Evolutionary conservation across 2,329 filamentous ascomycete species (phyloP).

Genomic region (Cladosporium austrohemisphaericum): DNA sequence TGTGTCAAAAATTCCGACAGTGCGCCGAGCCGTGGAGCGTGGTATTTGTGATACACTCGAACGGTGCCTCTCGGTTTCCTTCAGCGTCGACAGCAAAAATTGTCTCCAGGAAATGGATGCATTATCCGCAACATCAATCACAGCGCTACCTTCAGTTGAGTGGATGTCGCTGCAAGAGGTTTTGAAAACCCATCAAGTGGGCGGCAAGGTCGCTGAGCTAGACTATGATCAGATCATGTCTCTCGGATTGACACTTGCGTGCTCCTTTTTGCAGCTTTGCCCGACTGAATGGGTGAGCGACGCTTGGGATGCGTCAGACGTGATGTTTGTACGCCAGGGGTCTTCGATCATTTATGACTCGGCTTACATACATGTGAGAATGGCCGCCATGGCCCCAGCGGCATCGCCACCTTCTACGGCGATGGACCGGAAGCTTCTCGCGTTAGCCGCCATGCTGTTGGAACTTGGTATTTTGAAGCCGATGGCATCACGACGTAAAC

Average conservation of each 20-base stretch:
- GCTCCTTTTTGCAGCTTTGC: not conserved
- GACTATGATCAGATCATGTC: not conserved
- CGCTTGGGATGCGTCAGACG: not conserved
- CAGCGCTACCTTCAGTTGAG: not conserved
- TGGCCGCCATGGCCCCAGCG: too few relatives aligned
- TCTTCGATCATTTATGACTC: not conserved
- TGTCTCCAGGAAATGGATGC: not conserved
- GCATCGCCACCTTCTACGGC: too few relatives aligned
- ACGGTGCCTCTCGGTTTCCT: not conserved
- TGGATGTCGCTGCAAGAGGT: not conserved
- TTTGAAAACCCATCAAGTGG: not conserved
- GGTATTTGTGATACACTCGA: not conserved
- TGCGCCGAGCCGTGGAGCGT: too few relatives aligned
- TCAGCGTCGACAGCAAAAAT: not conserved
- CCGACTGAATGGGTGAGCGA: not conserved
- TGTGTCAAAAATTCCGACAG: too few relatives aligned
- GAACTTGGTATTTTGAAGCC: too few relatives aligned
- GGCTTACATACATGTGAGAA: not conserved
- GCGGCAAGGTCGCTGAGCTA: not conserved
- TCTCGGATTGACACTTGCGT: not conserved
- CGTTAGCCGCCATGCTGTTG: too few relatives aligned
- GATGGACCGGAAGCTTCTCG: too few relatives aligned
- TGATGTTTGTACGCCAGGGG: not conserved
- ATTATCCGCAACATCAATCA: not conserved
- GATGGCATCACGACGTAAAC: too few relatives aligned